Evolutionary conservation across 2,329 filamentous ascomycete genomes (phyloP).

Genomic region (Cordyceps militaris): DNA sequence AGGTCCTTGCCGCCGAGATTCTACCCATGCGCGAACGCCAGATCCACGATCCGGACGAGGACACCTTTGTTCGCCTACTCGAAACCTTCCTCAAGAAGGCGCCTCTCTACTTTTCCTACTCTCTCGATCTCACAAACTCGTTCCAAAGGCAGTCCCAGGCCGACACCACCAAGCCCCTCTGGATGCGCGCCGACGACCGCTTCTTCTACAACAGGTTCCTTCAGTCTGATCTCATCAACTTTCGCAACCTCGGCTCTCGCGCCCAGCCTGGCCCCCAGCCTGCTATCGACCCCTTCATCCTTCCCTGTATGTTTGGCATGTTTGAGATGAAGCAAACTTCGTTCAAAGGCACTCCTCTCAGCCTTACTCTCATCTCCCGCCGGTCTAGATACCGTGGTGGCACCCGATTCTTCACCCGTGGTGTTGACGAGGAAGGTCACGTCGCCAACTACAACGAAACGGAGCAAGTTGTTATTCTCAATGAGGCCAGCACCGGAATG

Average conservation of each 20-base stretch:
- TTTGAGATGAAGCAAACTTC: slow-evolving; percentile 81
- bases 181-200: slow-evolving; percentile 88
- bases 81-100: slow-evolving; percentile 74
- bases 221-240: slow-evolving; percentile 85
- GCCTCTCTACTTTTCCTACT: slow-evolving; percentile 98
- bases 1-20: slow-evolving; percentile 83
- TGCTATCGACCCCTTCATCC: slow-evolving; percentile 80
- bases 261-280: slow-evolving; percentile 63
- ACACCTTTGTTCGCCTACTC: slow-evolving; percentile 77
- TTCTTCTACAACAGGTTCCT: slow-evolving; percentile 99
- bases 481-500: slow-evolving; percentile 67
- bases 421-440: slow-evolving; percentile 94
- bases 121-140: slow-evolving; percentile 90
- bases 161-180: slow-evolving; percentile 66
- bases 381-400: slow-evolving; percentile 83
- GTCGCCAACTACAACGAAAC: slow-evolving; percentile 99
- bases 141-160: slow-evolving; percentile 87
- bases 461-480: slow-evolving; percentile 84
- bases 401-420: slow-evolving; percentile 92
- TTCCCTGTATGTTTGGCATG: slow-evolving; percentile 96
- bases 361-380: slow-evolving; percentile 79
- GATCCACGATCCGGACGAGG: slow-evolving; percentile 88
- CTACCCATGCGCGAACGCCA: slow-evolving; percentile 87
- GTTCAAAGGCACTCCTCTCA: slow-evolving; percentile 78
- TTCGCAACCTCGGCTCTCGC: slow-evolving; percentile 58